Base-by-base conservation (phyloP, 208 protist genomes). In the Leishmania turanica region DNA sequence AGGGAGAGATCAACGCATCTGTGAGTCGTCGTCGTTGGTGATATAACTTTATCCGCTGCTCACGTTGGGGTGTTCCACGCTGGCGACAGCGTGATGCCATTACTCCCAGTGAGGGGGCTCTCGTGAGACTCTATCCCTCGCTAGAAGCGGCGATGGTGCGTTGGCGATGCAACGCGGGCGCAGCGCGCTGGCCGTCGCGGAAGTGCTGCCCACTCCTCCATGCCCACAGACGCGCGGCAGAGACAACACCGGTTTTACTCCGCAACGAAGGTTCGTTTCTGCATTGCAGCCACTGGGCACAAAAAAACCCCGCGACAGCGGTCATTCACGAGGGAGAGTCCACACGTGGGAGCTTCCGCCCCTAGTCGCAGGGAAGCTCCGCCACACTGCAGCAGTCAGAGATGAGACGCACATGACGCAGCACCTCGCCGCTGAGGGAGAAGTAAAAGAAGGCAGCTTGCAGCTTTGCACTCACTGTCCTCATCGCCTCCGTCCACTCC, bases 401-500 rank as follows among this genome's bases (percentile, higher is more conserved):
- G 56, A 90, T 88, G 69, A 87, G 78, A 62, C 72, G 84, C 8
- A 79, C 64, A 24, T 78, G 84, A 24, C 82, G 78, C 9, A 90
- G 65, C 8, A 65, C 58, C 24, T 75, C 82, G 19, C 77, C 62
- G 21, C 51, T 42, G 54, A 84, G 45, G 17, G 53, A 68, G 56
- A 84, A 79, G 51, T 77, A 88, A 60, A 82, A 86, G 37, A 86
- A 79, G 1, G 82, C 82, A 7, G 34, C 19, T 56, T 64, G 37
- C 60, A 82, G 64, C 56, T 78, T 80, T 17, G 34, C 64, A 8
- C 24, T 2, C 0, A 82, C 45, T 3, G 37, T 79, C 53, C 77
- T 80, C 73, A 76, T 83, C 37, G 84, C 77, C 65, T 79, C 79
- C 8, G 69, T 64, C 92, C 92, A 96, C 77, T 96, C 90, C 34